A percentile compares a stretch with the other conserved stretches of the same genome.
Evolutionary conservation across 148 eudicot species (phyloP).

Genomic region (Beta vulgaris): DNA sequence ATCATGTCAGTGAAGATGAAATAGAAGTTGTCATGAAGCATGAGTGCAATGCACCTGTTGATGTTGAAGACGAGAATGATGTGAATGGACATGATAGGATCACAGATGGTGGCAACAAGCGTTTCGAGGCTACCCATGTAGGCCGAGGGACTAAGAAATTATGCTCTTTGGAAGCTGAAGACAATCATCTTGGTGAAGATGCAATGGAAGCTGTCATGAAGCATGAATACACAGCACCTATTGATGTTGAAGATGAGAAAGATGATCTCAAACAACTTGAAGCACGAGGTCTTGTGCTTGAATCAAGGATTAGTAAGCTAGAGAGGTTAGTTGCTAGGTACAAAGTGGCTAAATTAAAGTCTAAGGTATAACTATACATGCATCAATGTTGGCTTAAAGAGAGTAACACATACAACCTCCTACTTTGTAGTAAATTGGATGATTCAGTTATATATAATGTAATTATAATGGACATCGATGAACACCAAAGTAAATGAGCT

Average conservation of each 20-base stretch:
- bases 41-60: not conserved
- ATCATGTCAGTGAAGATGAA: not conserved
- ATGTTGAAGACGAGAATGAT: not conserved
- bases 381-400: not conserved
- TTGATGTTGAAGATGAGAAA: not conserved
- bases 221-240: not conserved
- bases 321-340: not conserved
- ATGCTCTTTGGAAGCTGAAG: not conserved
- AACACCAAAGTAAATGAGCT: not conserved
- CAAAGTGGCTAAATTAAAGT: not conserved
- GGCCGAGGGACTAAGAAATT: not conserved
- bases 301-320: slow-evolving; percentile 10
- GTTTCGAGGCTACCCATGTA: not conserved
- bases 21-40: not conserved
- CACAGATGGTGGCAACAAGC: not conserved
- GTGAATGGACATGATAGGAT: no score
- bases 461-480: not conserved
- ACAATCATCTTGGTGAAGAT: not conserved
- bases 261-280: not conserved
- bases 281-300: not conserved
- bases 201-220: not conserved
- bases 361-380: not conserved
- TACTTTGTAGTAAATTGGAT: no score
- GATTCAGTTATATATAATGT: not conserved
- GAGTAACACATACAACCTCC: no score